Base-by-base conservation (phyloP, 2,329 filamentous ascomycete species). In the Penicillium sp. region DNA sequence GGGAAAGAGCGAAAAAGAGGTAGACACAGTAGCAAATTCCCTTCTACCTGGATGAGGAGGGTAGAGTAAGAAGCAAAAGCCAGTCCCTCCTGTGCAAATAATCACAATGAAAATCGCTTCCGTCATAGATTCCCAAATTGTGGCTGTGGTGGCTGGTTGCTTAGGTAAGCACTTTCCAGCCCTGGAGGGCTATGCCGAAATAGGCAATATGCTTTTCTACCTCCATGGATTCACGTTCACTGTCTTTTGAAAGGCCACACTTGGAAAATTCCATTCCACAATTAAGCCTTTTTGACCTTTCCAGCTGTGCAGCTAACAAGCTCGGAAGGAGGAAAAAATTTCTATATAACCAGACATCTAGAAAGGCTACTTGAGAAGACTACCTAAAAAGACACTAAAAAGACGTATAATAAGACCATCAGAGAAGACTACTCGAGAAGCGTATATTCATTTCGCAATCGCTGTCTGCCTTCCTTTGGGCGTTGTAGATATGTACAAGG, bases 71-170 rank as follows among this genome's bases (percentile, higher is more conserved):
- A 12, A 47, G 19, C 32, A 37, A 47, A 37, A 34, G 32, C 39
- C 35, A 37, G 37, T 26, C 40, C 17, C 22, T 41, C n/a, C 19
- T 49, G 21, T 39, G 42, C 28, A 28, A 44, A 44, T 32, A 45
- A 52, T 54, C 48, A 57, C 45, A 43, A 49, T 47, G 45, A 55
- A 57, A 53, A 31, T 55, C 53, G 37, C 49, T 48, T 52, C 49
- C 53, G 55, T 56, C 57, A 60, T 60, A 41, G 48, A 52, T 28
- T 39, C 19, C 4, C 24, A n/a, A 22, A 22, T 24, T 49, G 53
- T 52, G 53, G 55, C 48, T 22, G 35, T 41, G 48, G 29, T 51
- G 48, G 50, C 52, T 49, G 24, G 32, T 15, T 24, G 19, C 5
- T 52, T 21, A 45, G 28, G 32, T 42, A 42, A 45, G 6, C 28